Percentiles rank a stretch among this genome's conserved stretches.
Evolutionary conservation across 2,329 filamentous ascomycete species (phyloP).

Genomic region (Aspergillus ochraceoroseus): DNA sequence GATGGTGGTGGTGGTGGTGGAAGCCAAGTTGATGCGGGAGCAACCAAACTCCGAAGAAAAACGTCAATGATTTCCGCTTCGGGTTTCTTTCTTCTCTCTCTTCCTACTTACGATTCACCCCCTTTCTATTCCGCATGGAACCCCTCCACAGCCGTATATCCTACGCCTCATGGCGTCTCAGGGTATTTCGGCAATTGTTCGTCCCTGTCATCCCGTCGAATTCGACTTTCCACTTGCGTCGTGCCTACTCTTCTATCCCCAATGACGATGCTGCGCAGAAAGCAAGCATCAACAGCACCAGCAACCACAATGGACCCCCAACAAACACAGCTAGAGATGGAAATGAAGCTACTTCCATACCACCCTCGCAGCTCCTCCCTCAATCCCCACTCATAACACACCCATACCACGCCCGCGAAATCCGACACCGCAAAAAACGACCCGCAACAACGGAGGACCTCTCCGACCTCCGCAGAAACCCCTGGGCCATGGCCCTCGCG

Average conservation of each 20-base stretch:
- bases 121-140: conserved; percentile 23
- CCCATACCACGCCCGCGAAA: conserved; percentile 17
- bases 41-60: conserved; percentile 6
- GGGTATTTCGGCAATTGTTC: conserved; percentile 25
- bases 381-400: conserved; percentile 35
- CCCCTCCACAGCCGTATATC: conserved; percentile 24
- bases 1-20: conserved; percentile 5
- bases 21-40: conserved; percentile 2
- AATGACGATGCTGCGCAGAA: neutral
- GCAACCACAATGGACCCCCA: conserved; percentile 5
- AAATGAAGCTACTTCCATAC: conserved; percentile 6
- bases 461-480: conserved; percentile 34
- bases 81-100: conserved; percentile 12
- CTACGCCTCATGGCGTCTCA: conserved; percentile 34
- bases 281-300: conserved; percentile 11
- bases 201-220: neutral
- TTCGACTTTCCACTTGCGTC: conserved; percentile 11
- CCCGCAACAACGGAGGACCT: conserved; percentile 25
- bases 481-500: conserved; percentile 41
- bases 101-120: conserved; percentile 6
- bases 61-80: conserved; percentile 5
- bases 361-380: conserved; percentile 33
- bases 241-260: neutral
- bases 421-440: conserved; percentile 27
- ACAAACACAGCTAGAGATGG: too few relatives aligned